These are phyloP conservation scores for Cordyceps pruinosa DNA, from an alignment of 2,329 filamentous ascomycete species.

Conservation along the genomic window DNA sequence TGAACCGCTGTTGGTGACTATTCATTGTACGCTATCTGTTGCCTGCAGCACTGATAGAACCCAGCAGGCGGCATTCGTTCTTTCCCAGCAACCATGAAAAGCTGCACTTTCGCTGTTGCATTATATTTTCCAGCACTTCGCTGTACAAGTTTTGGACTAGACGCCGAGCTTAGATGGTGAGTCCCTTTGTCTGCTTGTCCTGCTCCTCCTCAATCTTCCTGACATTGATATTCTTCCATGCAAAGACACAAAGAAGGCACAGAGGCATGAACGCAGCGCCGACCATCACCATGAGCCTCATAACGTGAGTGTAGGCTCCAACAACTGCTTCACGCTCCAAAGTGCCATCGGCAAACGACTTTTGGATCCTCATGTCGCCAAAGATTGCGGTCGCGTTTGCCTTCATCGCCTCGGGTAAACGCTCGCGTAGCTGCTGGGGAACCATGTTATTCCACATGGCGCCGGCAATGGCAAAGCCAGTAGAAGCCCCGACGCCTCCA, in stretches of 20 bases:
- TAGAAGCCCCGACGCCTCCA: constrained; percentile 50
- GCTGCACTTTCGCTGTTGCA: too few species aligned
- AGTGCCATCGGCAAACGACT: constrained; percentile 40
- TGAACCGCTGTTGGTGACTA: neutral
- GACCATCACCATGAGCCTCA: constrained; percentile 34
- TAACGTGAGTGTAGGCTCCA: constrained; percentile 41
- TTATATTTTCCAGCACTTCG: too few species aligned
- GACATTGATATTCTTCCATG: constrained; percentile 36
- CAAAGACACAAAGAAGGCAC: constrained; percentile 25
- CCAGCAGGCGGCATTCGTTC: neutral
- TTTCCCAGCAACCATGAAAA: neutral
- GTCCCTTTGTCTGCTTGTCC: constrained; percentile 20
- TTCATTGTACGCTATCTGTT: neutral
- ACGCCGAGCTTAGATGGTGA: neutral
- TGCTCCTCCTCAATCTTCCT: constrained; percentile 28
- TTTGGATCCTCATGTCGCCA: constrained; percentile 44
- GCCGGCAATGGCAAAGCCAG: constrained; percentile 51
- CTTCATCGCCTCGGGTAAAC: constrained; percentile 37
- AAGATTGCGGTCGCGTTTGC: constrained; percentile 31
- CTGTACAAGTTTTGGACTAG: too few species aligned
- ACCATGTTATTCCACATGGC: constrained; percentile 55
- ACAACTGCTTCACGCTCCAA: constrained; percentile 50
- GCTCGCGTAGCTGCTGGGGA: constrained; percentile 32
- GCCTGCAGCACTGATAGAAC: too few species aligned
- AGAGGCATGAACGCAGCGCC: constrained; percentile 31